These are phyloP conservation scores for Euphorbia pulcherrima DNA, from an alignment of 345 rosid species.

Conservation along the genomic window DNA sequence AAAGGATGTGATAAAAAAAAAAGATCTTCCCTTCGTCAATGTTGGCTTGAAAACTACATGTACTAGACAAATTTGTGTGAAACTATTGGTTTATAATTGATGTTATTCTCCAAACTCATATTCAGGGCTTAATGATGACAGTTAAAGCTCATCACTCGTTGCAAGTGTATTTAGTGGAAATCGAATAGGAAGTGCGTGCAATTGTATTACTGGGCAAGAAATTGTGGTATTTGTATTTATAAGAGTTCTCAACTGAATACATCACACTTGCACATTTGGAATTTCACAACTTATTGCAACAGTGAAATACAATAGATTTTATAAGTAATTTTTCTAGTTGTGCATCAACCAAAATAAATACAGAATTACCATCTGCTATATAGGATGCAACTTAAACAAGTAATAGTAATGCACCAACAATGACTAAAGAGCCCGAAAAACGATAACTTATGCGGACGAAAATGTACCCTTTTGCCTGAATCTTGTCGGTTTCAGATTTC, in stretches of 20 bases:
- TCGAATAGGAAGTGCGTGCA: not conserved
- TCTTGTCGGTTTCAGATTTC: not conserved
- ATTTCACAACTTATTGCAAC: conserved; percentile 8
- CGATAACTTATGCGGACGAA: not conserved
- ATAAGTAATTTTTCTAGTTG: not conserved
- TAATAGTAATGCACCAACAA: conserved; percentile 5
- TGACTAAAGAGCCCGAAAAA: not conserved
- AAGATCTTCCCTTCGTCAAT: not conserved
- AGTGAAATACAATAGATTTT: conserved; percentile 13
- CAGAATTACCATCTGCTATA: not conserved
- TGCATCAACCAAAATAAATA: not conserved
- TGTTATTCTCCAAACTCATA: too few species aligned
- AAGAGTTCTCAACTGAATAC: not conserved
- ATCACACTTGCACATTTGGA: not conserved
- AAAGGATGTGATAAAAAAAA: not conserved
- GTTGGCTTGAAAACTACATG: not conserved
- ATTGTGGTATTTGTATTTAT: not conserved
- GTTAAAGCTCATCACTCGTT: too few species aligned
- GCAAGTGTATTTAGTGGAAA: too few species aligned
- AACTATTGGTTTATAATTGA: not conserved
- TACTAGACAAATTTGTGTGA: not conserved
- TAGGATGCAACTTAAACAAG: not conserved
- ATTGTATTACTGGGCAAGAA: not conserved
- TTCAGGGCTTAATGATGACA: too few species aligned
- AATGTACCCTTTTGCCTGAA: not conserved